phyloP scores from a whole-genome alignment of 2,329 filamentous ascomycete species.

The Alternaria gaisen region DNA sequence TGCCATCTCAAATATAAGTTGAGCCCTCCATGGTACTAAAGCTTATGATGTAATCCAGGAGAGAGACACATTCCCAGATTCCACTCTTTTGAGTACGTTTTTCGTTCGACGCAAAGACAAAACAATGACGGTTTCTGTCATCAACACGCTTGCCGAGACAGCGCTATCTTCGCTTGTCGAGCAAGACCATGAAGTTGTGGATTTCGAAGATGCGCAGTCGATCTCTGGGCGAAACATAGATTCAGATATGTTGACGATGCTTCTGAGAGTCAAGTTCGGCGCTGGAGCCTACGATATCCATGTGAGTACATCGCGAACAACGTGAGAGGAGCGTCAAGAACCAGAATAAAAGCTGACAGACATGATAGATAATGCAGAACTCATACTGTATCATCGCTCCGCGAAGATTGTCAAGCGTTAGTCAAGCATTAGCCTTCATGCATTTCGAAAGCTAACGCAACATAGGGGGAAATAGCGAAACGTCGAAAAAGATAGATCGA shows the following conservation, averaged over 20 bases:
- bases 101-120: no score
- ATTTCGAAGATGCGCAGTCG: constrained; percentile 4
- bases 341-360: background rate
- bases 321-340: no score
- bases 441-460: background rate
- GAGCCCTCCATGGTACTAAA: no score
- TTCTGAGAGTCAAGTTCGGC: constrained; percentile 22
- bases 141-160: background rate
- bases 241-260: constrained; percentile 13
- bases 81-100: no score
- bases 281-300: constrained; percentile 16
- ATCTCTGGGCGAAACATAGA: constrained; percentile 21
- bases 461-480: constrained; percentile 13
- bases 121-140: no score
- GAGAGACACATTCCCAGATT: no score
- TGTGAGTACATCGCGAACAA: background rate
- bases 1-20: no score
- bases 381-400: constrained; percentile 21
- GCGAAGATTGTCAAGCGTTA: constrained; percentile 17
- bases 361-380: constrained; percentile 17
- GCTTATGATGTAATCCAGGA: no score
- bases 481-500: constrained; percentile 1
- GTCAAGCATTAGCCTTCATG: background rate
- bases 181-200: background rate
- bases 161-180: background rate